These are phyloP conservation scores for Mortierella sp. DNA, from an alignment of 371 early-diverging fungal species.

Conservation along the genomic window DNA sequence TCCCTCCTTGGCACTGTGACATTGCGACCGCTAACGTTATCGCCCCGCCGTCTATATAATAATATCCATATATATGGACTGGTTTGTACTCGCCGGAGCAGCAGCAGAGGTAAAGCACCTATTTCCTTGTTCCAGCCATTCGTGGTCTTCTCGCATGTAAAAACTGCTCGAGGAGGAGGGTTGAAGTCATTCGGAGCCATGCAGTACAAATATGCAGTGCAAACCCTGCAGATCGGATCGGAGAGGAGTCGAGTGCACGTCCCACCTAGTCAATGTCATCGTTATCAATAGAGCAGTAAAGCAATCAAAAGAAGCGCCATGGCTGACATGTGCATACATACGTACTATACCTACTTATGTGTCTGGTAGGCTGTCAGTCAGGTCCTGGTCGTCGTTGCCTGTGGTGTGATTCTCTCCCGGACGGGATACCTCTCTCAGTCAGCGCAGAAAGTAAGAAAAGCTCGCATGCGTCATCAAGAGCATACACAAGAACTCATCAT, in stretches of 20 bases:
- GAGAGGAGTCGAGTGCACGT: not conserved
- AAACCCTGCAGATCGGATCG: too few species aligned
- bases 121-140: not conserved
- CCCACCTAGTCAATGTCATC: not conserved
- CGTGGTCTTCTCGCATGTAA: too few species aligned
- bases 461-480: not conserved
- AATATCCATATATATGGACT: conserved; percentile 14
- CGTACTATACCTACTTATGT: not conserved
- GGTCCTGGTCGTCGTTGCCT: conserved; percentile 32
- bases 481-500: not conserved
- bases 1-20: too few species aligned
- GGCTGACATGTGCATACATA: not conserved
- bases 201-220: too few species aligned
- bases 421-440: conserved; percentile 41
- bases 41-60: too few species aligned
- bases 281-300: not conserved
- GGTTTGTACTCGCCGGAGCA: conserved; percentile 33
- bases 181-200: not conserved
- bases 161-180: not conserved
- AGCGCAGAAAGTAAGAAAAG: conserved; percentile 36
- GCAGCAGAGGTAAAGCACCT: conserved; percentile 31
- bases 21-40: too few species aligned
- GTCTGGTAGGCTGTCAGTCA: conserved; percentile 41
- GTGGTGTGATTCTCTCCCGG: conserved; percentile 37
- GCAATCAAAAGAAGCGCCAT: not conserved